A percentile compares a stretch with the other conserved stretches of the same genome.
phyloP scores from a whole-genome alignment of 331 rosid genomes.

The Malus hybrid region DNA sequence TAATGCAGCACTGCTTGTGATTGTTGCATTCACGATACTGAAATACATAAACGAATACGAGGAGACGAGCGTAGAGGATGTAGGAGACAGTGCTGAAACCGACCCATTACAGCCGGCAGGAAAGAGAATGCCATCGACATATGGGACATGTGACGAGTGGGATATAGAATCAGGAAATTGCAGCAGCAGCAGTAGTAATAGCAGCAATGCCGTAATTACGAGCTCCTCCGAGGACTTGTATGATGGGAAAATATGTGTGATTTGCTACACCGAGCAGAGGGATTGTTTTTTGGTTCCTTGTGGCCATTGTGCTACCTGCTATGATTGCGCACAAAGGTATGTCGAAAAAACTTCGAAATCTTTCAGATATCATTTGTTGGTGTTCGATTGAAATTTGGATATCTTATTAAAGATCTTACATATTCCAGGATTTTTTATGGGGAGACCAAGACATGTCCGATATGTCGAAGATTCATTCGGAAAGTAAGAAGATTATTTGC shows the following conservation, averaged over 20 bases:
- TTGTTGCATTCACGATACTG: conserved; percentile 5
- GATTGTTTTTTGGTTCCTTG: conserved; percentile 41
- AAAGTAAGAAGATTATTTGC: conserved; percentile 26
- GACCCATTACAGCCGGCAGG: conserved; percentile 7
- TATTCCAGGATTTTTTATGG: conserved; percentile 28
- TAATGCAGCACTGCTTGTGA: conserved; percentile 21
- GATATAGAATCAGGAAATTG: conserved; percentile 20
- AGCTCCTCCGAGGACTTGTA: conserved; percentile 22
- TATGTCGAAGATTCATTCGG: conserved; percentile 29
- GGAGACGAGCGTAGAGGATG: background rate
- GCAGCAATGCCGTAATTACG: background rate
- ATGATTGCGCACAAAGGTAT: conserved; percentile 31
- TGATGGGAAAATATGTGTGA: conserved; percentile 31
- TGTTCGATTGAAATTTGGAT: background rate
- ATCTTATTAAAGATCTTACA: background rate
- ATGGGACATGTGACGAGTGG: conserved; percentile 14
- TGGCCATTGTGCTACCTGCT: conserved; percentile 38
- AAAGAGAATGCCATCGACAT: conserved; percentile 6
- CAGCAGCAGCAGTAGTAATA: background rate
- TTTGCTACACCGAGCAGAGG: conserved; percentile 31
- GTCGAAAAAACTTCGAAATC: background rate
- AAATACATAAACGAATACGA: conserved; percentile 3
- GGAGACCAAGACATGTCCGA: conserved; percentile 32
- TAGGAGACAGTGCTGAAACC: conserved; percentile 7
- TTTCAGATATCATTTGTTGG: background rate